Evolutionary conservation across 805 yeast species (phyloP).

Genomic region (Pichia californica): DNA sequence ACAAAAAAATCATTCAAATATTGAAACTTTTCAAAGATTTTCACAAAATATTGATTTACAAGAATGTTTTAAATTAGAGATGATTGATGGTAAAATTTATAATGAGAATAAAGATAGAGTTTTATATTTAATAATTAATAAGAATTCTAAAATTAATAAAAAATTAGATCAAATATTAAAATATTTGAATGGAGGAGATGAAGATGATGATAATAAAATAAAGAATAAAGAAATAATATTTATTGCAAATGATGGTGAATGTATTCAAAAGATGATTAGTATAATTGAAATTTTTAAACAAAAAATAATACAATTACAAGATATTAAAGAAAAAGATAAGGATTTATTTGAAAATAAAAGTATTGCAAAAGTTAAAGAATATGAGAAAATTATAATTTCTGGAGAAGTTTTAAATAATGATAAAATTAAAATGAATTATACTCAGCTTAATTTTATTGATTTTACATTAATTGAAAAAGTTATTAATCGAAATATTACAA

Average conservation of each 20-base stretch:
- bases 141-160: conserved; percentile 21
- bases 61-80: background rate
- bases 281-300: conserved; percentile 28
- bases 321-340: background rate
- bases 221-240: conserved; percentile 13
- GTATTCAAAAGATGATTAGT: conserved; percentile 26
- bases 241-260: conserved; percentile 16
- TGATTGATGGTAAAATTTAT: background rate
- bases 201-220: background rate
- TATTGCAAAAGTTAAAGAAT: conserved; percentile 13
- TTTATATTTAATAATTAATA: conserved; percentile 5
- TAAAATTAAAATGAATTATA: conserved; percentile 2
- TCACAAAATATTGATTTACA: conserved; percentile 7
- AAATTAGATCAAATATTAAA: conserved; percentile 16
- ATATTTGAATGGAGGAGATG: conserved; percentile 1
- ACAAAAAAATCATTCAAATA: background rate
- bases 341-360: conserved; percentile 9
- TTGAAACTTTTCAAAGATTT: conserved; percentile 1
- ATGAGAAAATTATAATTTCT: conserved; percentile 1
- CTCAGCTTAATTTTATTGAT: conserved; percentile 24
- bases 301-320: conserved; percentile 11
- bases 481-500: background rate
- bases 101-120: background rate
- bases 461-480: conserved; percentile 9
- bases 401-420: conserved; percentile 2